phyloP scores from a whole-genome alignment of 176 grass and related monocot species.

The Carex myosuroides region DNA sequence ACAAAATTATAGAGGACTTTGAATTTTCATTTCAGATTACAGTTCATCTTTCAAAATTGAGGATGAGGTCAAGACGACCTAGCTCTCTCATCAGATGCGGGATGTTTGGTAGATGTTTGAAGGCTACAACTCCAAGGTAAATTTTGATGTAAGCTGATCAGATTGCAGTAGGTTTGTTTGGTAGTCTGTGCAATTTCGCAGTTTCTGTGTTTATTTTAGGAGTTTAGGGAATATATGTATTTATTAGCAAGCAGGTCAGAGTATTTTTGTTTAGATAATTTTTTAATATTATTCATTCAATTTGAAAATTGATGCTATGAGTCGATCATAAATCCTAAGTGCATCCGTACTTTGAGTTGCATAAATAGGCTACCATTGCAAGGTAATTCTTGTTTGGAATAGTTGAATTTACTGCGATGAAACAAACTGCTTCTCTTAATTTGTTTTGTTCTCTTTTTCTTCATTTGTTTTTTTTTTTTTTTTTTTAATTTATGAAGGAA shows the following conservation, averaged over 20 bases:
- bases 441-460: not conserved
- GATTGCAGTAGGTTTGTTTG: not conserved
- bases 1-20: not conserved
- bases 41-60: conserved; percentile 21
- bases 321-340: not conserved
- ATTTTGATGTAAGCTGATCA: not conserved
- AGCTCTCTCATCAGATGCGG: conserved; percentile 19
- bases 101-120: conserved; percentile 35
- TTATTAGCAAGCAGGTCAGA: conserved; percentile 4
- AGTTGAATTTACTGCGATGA: not conserved
- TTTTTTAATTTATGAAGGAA: not conserved
- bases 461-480: not conserved
- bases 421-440: not conserved
- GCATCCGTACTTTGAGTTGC: not conserved
- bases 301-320: conserved; percentile 1
- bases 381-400: not conserved
- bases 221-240: conserved; percentile 4
- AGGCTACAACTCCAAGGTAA: conserved; percentile 26
- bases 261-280: not conserved
- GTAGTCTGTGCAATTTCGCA: not conserved
- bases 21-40: conserved; percentile 15
- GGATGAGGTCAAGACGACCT: conserved; percentile 16
- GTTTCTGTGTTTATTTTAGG: conserved; percentile 10
- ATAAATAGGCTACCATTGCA: not conserved
- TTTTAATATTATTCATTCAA: conserved; percentile 5